Base-by-base conservation (phyloP, 495 filamentous ascomycete species). In the Mytilinidion resinicola region DNA sequence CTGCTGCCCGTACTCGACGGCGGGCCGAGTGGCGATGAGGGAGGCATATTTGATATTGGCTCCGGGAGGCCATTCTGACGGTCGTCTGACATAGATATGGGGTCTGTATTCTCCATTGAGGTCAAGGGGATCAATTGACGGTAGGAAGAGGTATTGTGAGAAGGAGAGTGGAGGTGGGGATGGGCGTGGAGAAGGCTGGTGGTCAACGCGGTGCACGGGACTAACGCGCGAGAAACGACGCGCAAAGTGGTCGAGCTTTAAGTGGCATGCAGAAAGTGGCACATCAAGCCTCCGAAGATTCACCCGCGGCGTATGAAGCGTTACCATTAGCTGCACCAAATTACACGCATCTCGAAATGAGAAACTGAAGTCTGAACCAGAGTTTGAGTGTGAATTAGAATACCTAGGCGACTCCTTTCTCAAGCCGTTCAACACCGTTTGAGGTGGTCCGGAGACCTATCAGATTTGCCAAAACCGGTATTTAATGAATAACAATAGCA, bases 11-110 rank as follows among this genome's bases (percentile, higher is more conserved):
- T 56, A 36, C 48, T 60, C 25, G 59, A 57, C 42, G 52, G 19
- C 12, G 56, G 43, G 6, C 17, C 53, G 11, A 63, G 63, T 17
- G 66, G 66, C 53, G 66, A 61, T 50, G 66, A 68, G 4, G 53
- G 47, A 36, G 51, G 38, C 54, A 63, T 37, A 7, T 63, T 51
- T 43, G 60, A 55, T 49, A 58, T 15, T 62, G 63, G 42, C 36
- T 70, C 55, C 14, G 33, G 33, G 17, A 55, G 48, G 21, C 17
- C 53, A 14, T 33, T 19, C 5, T 36, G 47, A 39, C 34, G 47
- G 25, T 43, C 25, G 10, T 43, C 7, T n/a, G 34, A 30, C 21
- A 47, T 50, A 12, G 37, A 4, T 17, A 53, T 41, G 10, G 34
- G 10, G 6, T 53, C 11, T 17, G 34, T 11, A 21, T 14, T 10